Conservation (phyloP, 345 rosid species). For the Citrus unshiu region DNA sequence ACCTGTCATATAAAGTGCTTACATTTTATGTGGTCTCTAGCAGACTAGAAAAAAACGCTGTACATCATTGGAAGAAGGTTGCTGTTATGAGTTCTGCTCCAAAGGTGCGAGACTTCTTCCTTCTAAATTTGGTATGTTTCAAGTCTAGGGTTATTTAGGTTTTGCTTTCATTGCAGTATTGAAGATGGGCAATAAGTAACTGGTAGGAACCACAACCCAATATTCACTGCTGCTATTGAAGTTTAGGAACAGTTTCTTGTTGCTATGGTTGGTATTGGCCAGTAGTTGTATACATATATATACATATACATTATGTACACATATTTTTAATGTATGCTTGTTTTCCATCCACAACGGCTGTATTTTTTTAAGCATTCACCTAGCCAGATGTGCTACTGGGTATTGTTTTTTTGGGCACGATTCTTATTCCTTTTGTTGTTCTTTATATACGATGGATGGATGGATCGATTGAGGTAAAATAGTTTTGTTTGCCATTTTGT, state of each 20-base stretch:
- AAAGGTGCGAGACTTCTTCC: conserved; percentile 1
- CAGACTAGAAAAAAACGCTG: background rate
- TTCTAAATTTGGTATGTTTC: background rate
- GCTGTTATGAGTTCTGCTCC: background rate
- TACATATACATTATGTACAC: conserved; percentile 5
- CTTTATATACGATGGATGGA: background rate
- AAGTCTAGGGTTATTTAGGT: conserved; percentile 10
- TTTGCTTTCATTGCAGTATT: conserved; percentile 16
- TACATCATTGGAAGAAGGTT: background rate
- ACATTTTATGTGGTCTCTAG: background rate
- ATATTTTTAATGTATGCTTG: background rate
- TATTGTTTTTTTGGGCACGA: background rate
- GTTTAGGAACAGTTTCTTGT: background rate
- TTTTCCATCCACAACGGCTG: background rate
- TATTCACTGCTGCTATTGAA: conserved; percentile 8
- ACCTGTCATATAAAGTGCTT: background rate
- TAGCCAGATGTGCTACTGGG: background rate
- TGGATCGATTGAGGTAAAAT: background rate
- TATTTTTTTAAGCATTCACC: background rate
- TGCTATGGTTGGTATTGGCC: background rate
- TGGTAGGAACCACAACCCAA: conserved; percentile 1
- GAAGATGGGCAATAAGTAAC: conserved; percentile 11
- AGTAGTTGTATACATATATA: conserved; percentile 6
- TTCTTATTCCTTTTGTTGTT: background rate
- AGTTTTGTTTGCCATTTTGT: background rate